Evolutionary conservation across 2,329 filamentous ascomycete genomes (phyloP).

Genomic region (Botryotinia convoluta): DNA sequence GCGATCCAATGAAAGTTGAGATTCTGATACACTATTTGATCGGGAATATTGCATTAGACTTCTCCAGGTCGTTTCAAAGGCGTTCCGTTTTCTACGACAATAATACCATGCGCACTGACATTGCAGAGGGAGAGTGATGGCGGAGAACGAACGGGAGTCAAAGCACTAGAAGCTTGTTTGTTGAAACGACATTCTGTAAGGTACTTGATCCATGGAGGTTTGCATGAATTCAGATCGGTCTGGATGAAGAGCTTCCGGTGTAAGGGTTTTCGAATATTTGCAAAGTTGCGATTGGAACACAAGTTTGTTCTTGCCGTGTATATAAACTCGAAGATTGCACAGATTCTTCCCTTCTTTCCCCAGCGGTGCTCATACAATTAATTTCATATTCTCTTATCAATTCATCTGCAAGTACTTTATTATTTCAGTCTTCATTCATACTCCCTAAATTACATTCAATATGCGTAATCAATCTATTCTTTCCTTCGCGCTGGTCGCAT

Average conservation of each 20-base stretch:
- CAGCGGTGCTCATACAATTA: background rate
- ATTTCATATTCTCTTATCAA: background rate
- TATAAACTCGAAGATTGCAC: background rate
- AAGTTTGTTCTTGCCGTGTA: background rate
- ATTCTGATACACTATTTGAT: background rate
- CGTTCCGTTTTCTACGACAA: background rate
- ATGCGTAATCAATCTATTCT: constrained; percentile 18
- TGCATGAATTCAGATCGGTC: background rate
- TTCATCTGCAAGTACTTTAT: background rate
- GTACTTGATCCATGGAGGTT: background rate
- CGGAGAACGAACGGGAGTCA: background rate
- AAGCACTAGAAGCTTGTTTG: constrained; percentile 3
- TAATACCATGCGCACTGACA: constrained; percentile 6
- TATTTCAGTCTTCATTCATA: background rate
- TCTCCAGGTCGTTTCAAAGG: constrained; percentile 1
- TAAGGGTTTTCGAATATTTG: background rate
- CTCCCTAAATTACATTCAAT: background rate
- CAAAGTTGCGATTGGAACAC: constrained; percentile 4
- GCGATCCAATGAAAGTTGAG: background rate
- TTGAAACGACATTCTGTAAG: background rate
- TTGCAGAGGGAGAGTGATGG: background rate
- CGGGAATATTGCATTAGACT: background rate
- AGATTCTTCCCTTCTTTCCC: background rate
- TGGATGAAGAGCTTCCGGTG: background rate
- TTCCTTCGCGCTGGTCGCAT: constrained; percentile 20